A percentile compares a stretch with the other conserved stretches of the same genome.
These are phyloP conservation scores for Wickerhamiella azyma DNA, from an alignment of 805 yeast species.

Conservation along the genomic window DNA sequence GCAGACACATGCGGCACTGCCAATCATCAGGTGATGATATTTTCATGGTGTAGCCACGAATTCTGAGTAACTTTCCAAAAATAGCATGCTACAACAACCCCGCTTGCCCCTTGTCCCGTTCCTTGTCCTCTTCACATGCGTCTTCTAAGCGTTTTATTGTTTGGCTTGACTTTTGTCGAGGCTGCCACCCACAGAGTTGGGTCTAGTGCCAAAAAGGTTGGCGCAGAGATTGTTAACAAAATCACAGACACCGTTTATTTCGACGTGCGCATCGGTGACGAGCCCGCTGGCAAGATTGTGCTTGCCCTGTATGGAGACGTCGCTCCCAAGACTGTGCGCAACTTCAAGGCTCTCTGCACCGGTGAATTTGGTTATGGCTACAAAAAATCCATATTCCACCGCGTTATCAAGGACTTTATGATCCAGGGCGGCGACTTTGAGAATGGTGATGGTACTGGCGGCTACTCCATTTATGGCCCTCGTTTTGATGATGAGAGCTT, in stretches of 20 bases:
- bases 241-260: constrained; percentile 53
- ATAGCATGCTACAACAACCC: too few relatives aligned
- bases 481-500: constrained; percentile 18
- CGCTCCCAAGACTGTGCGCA: constrained; percentile 67
- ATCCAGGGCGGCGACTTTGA: constrained; percentile 9
- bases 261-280: constrained; percentile 58
- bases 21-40: too few relatives aligned
- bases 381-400: constrained; percentile 51
- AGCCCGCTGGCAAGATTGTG: constrained; percentile 55
- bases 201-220: neutral
- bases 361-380: constrained; percentile 67
- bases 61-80: too few relatives aligned
- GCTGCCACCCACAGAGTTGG: too few relatives aligned
- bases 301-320: constrained; percentile 65
- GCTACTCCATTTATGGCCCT: constrained; percentile 6
- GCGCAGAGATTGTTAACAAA: neutral
- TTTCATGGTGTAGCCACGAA: too few relatives aligned
- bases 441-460: constrained; percentile 7
- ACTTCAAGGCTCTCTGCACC: constrained; percentile 55
- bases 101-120: neutral
- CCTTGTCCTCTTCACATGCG: neutral
- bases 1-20: too few relatives aligned
- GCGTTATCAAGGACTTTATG: constrained; percentile 46
- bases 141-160: neutral
- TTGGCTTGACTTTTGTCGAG: neutral